A percentile compares a stretch with the other conserved stretches of the same genome.
These are phyloP conservation scores for Botrytis elliptica DNA, from an alignment of 2,329 filamentous ascomycete species.

Conservation along the genomic window DNA sequence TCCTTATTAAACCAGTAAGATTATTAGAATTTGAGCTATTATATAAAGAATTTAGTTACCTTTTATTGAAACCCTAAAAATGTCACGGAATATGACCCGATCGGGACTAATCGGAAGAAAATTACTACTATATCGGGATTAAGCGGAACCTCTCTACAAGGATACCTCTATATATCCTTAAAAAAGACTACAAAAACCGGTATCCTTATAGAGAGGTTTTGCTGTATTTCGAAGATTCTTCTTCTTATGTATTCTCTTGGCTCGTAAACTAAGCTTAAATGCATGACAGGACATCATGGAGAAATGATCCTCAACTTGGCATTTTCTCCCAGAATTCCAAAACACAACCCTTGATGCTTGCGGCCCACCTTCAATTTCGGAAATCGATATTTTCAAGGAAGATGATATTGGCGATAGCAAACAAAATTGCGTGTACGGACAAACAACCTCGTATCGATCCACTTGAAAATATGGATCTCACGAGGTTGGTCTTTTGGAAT, in stretches of 20 bases:
- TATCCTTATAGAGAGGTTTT: no score
- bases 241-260: background rate
- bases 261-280: background rate
- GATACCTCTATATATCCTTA: no score
- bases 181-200: no score
- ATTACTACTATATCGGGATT: no score
- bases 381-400: background rate
- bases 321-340: background rate
- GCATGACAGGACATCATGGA: background rate
- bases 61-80: no score
- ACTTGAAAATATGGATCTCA: background rate
- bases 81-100: no score
- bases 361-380: constrained; percentile 7
- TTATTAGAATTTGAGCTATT: no score
- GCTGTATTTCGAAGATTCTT: background rate
- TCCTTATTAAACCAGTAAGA: no score
- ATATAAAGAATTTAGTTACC: no score
- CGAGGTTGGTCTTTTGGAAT: background rate
- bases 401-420: background rate
- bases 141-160: no score
- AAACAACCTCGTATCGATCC: background rate
- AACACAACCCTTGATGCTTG: background rate
- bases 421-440: background rate
- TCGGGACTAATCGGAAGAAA: no score
- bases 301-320: background rate